Evolutionary conservation across 495 filamentous ascomycete species (phyloP).

Genomic region (Xylaria palmicola): DNA sequence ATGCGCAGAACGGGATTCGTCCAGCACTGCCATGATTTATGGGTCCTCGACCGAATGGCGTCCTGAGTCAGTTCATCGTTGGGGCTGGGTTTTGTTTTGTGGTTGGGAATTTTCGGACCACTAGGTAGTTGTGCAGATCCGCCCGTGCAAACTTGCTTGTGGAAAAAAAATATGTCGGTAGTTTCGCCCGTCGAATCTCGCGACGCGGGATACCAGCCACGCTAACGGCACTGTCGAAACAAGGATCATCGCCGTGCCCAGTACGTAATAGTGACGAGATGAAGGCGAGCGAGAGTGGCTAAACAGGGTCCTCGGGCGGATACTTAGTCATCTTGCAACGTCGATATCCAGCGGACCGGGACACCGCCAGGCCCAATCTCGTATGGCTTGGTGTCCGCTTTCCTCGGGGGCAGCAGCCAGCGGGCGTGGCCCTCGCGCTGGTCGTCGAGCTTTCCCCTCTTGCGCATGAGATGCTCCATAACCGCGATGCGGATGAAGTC

Average conservation of each 20-base stretch:
- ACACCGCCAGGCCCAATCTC: conserved; percentile 52
- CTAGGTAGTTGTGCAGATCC: background rate
- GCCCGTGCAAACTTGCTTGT: background rate
- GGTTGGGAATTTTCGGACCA: background rate
- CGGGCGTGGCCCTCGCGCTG: conserved; percentile 77
- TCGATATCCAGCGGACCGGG: conserved; percentile 50
- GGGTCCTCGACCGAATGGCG: background rate
- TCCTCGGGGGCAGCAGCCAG: conserved; percentile 85
- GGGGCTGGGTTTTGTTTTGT: too few species aligned
- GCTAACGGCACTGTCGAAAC: background rate
- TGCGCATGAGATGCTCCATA: conserved; percentile 96
- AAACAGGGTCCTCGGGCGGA: background rate
- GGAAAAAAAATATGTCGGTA: background rate
- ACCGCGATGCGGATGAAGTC: conserved; percentile 94
- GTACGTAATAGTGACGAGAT: conserved; percentile 7
- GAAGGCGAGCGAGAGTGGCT: background rate
- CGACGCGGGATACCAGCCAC: background rate
- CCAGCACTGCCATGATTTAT: background rate
- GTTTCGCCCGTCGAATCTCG: background rate
- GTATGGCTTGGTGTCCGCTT: conserved; percentile 52
- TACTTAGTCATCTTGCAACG: conserved; percentile 20
- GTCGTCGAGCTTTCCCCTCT: conserved; percentile 84
- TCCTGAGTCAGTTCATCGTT: background rate
- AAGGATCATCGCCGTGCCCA: background rate
- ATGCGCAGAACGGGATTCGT: conserved; percentile 1